These are phyloP conservation scores for Waitea zeae DNA, from an alignment of 1,284 basidiomycete species.

Conservation along the genomic window DNA sequence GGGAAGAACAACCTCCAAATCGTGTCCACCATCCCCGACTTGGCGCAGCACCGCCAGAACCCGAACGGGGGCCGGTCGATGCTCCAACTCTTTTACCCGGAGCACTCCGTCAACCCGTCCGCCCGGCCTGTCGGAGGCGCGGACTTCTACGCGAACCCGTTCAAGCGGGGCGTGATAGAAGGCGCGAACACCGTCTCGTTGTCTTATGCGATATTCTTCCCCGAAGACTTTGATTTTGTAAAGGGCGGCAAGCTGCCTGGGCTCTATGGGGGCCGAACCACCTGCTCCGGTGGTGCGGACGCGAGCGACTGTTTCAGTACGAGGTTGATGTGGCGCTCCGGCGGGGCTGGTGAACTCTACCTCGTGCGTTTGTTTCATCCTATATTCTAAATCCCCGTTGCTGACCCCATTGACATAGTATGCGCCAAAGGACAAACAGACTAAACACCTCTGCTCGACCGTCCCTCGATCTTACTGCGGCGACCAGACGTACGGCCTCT, in stretches of 20 bases:
- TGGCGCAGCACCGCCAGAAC: constrained; percentile 3
- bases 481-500: constrained; percentile 44
- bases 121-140: constrained; percentile 37
- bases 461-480: constrained; percentile 36
- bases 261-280: constrained; percentile 46
- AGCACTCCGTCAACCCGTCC: constrained; percentile 42
- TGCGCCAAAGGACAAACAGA: constrained; percentile 35
- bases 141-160: constrained; percentile 50
- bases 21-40: constrained; percentile 14
- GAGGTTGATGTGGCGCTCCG: constrained; percentile 54
- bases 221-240: constrained; percentile 46
- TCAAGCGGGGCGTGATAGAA: constrained; percentile 20
- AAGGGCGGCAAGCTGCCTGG: constrained; percentile 58
- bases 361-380: constrained; percentile 30
- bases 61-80: constrained; percentile 25
- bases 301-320: constrained; percentile 56
- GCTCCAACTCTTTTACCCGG: constrained; percentile 53
- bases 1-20: constrained; percentile 41
- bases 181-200: constrained; percentile 34
- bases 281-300: constrained; percentile 50
- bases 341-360: constrained; percentile 52
- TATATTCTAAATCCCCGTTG: not conserved
- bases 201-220: constrained; percentile 50
- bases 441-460: constrained; percentile 34
- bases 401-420: constrained; percentile 26